Evolutionary conservation across 306 rosid genomes (phyloP).

Genomic region (Vigna angularis): DNA sequence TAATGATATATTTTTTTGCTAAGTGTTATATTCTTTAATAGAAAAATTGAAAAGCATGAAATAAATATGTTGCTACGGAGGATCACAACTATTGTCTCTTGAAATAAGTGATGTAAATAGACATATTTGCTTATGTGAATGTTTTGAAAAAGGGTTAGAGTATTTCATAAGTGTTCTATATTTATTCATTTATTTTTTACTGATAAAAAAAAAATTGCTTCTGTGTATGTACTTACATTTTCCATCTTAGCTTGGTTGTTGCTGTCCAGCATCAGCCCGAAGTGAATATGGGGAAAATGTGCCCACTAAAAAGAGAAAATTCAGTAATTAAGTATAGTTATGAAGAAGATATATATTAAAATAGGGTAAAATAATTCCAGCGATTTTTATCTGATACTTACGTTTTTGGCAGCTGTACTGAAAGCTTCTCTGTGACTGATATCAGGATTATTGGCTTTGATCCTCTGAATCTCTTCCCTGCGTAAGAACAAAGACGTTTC

Average conservation of each 20-base stretch:
- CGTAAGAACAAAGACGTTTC: constrained; percentile 36
- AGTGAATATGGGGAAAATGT: constrained; percentile 97
- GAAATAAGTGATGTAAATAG: background rate
- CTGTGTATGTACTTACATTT: constrained; percentile 60
- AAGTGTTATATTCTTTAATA: background rate
- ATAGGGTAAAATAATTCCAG: background rate
- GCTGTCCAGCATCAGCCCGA: constrained; percentile 91
- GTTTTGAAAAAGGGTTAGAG: too few species aligned
- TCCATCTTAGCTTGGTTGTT: constrained; percentile 85
- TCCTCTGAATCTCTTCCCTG: constrained; percentile 99
- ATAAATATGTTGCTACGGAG: background rate
- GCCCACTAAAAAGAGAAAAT: constrained; percentile 75
- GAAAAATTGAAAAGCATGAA: background rate
- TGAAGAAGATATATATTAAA: background rate
- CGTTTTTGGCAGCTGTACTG: constrained; percentile 98
- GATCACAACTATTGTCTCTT: background rate
- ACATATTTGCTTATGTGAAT: background rate
- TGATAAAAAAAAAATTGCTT: background rate
- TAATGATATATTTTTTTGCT: background rate
- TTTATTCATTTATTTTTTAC: too few species aligned
- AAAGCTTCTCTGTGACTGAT: constrained; percentile 98
- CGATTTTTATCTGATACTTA: constrained; percentile 34
- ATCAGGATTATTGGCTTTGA: constrained; percentile 96
- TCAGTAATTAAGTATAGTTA: constrained; percentile 4
- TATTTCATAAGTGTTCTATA: too few species aligned